A percentile compares a stretch with the other conserved stretches of the same genome.
These are phyloP conservation scores for Coix lacrymajobi DNA, from an alignment of 176 grass and related monocot species.

Conservation along the genomic window DNA sequence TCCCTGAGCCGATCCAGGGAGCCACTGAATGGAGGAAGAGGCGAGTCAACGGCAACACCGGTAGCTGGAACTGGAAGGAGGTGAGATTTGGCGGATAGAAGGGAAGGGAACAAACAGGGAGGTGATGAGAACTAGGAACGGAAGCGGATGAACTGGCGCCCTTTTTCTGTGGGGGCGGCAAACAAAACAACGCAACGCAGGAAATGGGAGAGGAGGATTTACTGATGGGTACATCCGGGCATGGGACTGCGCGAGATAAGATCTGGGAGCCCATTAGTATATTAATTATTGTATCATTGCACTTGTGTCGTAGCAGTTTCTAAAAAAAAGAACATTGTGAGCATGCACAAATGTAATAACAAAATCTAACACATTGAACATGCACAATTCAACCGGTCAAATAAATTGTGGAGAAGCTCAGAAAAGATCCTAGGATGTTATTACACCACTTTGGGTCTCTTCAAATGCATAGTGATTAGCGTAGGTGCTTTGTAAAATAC, in stretches of 20 bases:
- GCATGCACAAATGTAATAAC: too few species aligned
- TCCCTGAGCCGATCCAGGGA: background rate
- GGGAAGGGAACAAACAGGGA: background rate
- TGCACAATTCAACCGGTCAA: too few species aligned
- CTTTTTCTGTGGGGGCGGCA: slow-evolving; percentile 22
- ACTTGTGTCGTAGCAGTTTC: background rate
- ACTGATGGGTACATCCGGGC: background rate
- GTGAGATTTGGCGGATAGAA: slow-evolving; percentile 1
- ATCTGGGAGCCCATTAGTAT: background rate
- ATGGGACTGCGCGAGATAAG: background rate
- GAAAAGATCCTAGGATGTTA: too few species aligned
- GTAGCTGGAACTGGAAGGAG: background rate
- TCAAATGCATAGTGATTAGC: too few species aligned
- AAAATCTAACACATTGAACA: too few species aligned
- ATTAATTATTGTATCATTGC: background rate
- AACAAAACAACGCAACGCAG: slow-evolving; percentile 19
- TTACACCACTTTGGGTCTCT: too few species aligned
- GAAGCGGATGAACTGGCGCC: slow-evolving; percentile 31
- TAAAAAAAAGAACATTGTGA: too few species aligned
- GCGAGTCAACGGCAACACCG: background rate
- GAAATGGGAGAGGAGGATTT: slow-evolving; percentile 1
- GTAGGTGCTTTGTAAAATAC: too few species aligned
- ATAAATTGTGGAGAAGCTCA: too few species aligned
- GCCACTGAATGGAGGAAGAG: background rate
- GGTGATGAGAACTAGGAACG: background rate